phyloP scores from a whole-genome alignment of 257 asterid genomes.

The Agastache rugosa region DNA sequence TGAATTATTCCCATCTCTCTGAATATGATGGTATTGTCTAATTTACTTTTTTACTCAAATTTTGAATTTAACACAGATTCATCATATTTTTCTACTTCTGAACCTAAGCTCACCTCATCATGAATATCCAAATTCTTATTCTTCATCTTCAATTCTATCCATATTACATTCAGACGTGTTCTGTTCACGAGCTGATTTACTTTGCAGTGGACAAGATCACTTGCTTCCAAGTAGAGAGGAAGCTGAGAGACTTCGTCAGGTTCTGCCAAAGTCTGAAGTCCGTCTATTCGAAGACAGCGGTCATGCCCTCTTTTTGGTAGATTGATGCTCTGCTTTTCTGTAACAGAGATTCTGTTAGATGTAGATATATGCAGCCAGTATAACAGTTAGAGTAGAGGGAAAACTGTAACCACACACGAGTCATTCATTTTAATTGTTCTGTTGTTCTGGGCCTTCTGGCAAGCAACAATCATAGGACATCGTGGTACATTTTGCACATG shows the following conservation, averaged over 20 bases:
- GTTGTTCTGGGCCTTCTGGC: background rate
- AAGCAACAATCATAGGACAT: background rate
- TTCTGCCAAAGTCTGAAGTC: constrained; percentile 67
- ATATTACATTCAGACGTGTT: background rate
- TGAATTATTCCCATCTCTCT: constrained; percentile 10
- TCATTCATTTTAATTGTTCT: background rate
- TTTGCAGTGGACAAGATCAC: constrained; percentile 77
- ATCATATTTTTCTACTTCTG: background rate
- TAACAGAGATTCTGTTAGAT: background rate
- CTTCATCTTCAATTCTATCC: background rate
- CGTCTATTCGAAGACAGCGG: constrained; percentile 67
- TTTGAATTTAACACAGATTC: background rate
- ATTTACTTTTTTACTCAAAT: background rate
- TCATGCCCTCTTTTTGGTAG: constrained; percentile 84
- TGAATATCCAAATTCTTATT: background rate
- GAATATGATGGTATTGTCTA: background rate
- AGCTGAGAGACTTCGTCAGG: constrained; percentile 64
- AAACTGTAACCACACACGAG: background rate
- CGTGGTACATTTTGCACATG: background rate
- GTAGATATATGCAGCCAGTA: background rate
- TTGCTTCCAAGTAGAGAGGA: constrained; percentile 78
- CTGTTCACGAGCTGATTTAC: constrained; percentile 18
- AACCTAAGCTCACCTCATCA: background rate
- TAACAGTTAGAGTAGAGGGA: background rate
- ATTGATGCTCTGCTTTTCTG: constrained; percentile 11